Evolutionary conservation across 192 early-diverging fungal species (phyloP), one percentile per base, ranked within the genome.

Genomic region (Dispira simplex): DNA sequence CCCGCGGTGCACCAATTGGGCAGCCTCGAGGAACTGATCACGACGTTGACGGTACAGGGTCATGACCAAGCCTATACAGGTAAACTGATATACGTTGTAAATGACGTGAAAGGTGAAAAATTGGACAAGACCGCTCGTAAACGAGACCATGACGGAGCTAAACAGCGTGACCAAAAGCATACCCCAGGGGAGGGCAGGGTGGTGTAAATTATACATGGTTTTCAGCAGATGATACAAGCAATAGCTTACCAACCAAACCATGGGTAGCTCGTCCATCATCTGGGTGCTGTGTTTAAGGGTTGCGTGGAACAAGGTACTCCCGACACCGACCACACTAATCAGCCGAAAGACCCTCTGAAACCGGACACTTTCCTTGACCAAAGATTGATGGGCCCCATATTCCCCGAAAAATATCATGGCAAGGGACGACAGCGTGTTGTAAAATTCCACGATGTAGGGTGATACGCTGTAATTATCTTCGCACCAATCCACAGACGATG

Each of bases 241-340:
- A 3, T 73, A 75, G 11, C 75, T 67, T 13, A 78, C 67, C 43
- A 73, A 70, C 71, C 80, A 85, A 51, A 85, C 73, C 83, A 85
- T 85, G 1, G 83, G 83, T 45, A 85, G 68, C 58, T 85, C 83
- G 71, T 85, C 83, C 14, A 76, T 70, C 77, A 82, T 81, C 56
- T 90, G 88, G 79, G 81, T 82, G 20, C 73, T 67, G 67, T 82
- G 83, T 46, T 75, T 72, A 5, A 92, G 72, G 0, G 90, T 88
- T 18, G 79, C 85, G 68, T 90, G 90, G 76, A 90, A 90, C 63
- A 86, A 72, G 63, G 83, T 85, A 56, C 82, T 84, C 18, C 90
- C 90, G 23, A 86, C 69, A 11, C 90, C 90, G n/a, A 91, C 81
- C 0, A 86, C 70, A 16, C 82, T 76, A 49, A 91, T 78, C 3